These are phyloP conservation scores for Kwoniella botswanensis DNA, from an alignment of 768 basidiomycete genomes.

Conservation along the genomic window DNA sequence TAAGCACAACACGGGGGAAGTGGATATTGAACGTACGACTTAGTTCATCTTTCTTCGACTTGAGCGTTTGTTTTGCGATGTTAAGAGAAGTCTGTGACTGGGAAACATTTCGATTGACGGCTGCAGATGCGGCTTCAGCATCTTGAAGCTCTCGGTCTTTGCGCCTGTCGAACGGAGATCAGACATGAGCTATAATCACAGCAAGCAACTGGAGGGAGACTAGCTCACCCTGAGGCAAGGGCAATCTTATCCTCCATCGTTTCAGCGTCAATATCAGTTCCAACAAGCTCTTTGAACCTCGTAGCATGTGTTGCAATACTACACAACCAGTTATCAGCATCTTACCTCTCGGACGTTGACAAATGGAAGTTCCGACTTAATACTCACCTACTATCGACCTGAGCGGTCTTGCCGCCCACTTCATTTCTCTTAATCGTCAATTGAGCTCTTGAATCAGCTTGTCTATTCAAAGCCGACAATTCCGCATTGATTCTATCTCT, in stretches of 20 bases:
- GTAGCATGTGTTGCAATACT: conserved; percentile 70
- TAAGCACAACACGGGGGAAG: not conserved
- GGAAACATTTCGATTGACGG: conserved; percentile 67
- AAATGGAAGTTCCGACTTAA: not conserved
- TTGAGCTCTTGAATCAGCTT: conserved; percentile 80
- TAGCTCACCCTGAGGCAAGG: conserved; percentile 64
- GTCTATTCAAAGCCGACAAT: conserved; percentile 71
- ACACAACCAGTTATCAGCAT: conserved; percentile 7
- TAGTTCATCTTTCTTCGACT: conserved; percentile 68
- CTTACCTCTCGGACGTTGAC: not conserved
- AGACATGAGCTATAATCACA: conserved; percentile 24
- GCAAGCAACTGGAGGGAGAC: not conserved
- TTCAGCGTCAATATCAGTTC: conserved; percentile 66
- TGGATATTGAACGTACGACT: conserved; percentile 61
- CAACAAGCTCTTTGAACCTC: conserved; percentile 72
- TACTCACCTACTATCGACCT: conserved; percentile 72
- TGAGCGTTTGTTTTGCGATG: conserved; percentile 68
- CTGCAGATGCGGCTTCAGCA: conserved; percentile 60
- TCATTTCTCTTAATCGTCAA: conserved; percentile 76
- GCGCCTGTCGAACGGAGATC: conserved; percentile 61
- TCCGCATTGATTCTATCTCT: conserved; percentile 75
- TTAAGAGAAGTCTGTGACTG: conserved; percentile 69
- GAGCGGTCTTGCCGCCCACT: conserved; percentile 67
- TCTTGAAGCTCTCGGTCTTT: conserved; percentile 70
- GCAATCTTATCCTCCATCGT: conserved; percentile 74